Evolutionary conservation across 306 rosid genomes (phyloP), one percentile per base, ranked within the genome.

Genomic region (Cajanus cajan): DNA sequence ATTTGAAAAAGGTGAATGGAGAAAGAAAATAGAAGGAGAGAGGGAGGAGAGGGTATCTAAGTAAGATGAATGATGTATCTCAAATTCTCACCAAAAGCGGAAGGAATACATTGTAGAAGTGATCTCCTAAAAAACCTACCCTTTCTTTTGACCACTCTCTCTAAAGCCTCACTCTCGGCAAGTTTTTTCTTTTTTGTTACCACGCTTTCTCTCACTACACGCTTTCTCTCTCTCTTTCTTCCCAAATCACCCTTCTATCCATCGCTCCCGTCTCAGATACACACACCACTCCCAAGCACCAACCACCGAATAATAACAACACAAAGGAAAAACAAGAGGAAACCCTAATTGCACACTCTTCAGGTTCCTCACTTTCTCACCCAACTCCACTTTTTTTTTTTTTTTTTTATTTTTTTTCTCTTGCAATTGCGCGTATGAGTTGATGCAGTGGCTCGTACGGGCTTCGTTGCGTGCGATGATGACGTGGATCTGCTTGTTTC

Each of bases 91-190:
- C 5, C 19, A 78, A 74, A 71, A 47, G 50, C 6, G 68, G 21
- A 81, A 83, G 84, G 28, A 5, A 52, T 25, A 80, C 71, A 43
- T 81, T 82, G 82, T 57, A 57, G 64, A 54, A 50, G 41, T 22
- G 85, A 89, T 92, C 90, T 84, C 94, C 91, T 87, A 67, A 82
- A 88, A 88, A 87, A 80, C 86, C 92, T 86, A 87, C 84, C 28
- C 21, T 73, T 83, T 72, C 43, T 79, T 82, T 90, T 89, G 87
- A 83, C 92, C 89, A n/a, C n/a, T 58, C 72, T 77, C 65, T 68
- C 52, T 78, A 28, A 43, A 55, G 75, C 70, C 43, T 72, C 54
- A 78, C 85, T 72, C 80, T 73, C 68, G 68, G 68, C 12, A 59
- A 78, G 85, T 47, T 19, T 61, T 41, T 43, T 22, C 55, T 6